A percentile compares a stretch with the other conserved stretches of the same genome.
Conservation (phyloP, 352 stramenopile genomes). For the Pythium phragmiticola region DNA sequence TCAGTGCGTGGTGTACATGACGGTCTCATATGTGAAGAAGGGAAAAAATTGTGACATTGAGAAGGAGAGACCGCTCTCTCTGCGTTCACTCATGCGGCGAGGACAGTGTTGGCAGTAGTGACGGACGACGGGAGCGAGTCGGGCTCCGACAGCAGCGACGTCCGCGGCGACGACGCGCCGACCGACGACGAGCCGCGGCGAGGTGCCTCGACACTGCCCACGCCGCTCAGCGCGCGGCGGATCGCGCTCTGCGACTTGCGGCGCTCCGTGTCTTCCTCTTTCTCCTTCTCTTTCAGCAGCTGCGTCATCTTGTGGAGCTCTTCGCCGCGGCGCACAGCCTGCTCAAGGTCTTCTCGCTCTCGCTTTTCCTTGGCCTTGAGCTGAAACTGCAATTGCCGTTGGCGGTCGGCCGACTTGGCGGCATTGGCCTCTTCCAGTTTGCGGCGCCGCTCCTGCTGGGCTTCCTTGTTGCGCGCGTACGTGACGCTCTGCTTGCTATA, state of each 20-base stretch:
- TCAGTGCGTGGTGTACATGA: neutral
- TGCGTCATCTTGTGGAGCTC: constrained; percentile 51
- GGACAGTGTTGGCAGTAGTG: constrained; percentile 1
- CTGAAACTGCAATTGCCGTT: constrained; percentile 47
- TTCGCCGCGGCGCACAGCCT: constrained; percentile 50
- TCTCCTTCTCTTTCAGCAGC: constrained; percentile 27
- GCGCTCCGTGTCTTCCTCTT: constrained; percentile 16
- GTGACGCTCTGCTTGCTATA: constrained; percentile 44
- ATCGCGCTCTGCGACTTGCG: constrained; percentile 12
- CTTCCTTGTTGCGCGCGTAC: constrained; percentile 47
- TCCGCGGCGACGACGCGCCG: constrained; percentile 20
- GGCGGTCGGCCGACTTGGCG: constrained; percentile 54
- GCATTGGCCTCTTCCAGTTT: constrained; percentile 65
- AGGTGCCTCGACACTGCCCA: neutral
- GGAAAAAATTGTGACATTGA: no score
- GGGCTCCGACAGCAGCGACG: constrained; percentile 23
- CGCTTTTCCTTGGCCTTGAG: constrained; percentile 50
- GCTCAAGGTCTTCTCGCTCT: constrained; percentile 34
- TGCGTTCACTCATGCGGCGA: constrained; percentile 1
- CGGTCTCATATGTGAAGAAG: no score
- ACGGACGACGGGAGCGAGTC: constrained; percentile 17
- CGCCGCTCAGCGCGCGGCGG: constrained; percentile 20
- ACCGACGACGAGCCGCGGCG: constrained; percentile 7
- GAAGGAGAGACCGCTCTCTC: no score
- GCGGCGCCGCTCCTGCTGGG: constrained; percentile 63